Percentiles rank a stretch among this genome's conserved stretches.
Evolutionary conservation across 2,329 filamentous ascomycete species (phyloP).

Genomic region (Fusarium decemcellulare): DNA sequence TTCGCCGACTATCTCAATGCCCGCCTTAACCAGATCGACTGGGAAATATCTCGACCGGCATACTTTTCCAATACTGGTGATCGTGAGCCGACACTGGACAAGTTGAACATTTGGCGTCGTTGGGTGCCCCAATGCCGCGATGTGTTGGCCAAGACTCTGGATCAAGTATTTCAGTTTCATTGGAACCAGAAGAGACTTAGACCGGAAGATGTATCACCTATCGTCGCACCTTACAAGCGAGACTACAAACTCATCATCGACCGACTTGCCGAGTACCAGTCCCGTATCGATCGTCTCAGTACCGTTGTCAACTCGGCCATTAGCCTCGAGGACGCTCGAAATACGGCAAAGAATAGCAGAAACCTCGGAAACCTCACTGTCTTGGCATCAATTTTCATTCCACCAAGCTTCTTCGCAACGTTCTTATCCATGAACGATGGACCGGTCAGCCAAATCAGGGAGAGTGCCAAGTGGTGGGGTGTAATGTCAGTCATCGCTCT

Average conservation of each 20-base stretch:
- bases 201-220: neutral
- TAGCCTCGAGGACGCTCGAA: conserved; percentile 7
- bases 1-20: conserved; percentile 11
- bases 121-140: conserved; percentile 3
- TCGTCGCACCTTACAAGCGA: neutral
- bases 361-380: neutral
- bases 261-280: conserved; percentile 2
- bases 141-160: neutral
- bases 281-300: conserved; percentile 4
- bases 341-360: conserved; percentile 3
- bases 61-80: conserved; percentile 1
- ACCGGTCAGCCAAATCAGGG: neutral
- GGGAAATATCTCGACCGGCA: conserved; percentile 7
- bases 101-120: conserved; percentile 8
- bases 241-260: conserved; percentile 1
- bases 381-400: conserved; percentile 3
- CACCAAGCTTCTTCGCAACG: conserved; percentile 1
- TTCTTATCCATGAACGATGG: conserved; percentile 2
- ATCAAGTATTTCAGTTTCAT: neutral
- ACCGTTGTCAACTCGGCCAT: conserved; percentile 10
- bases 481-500: neutral
- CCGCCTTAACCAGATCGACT: conserved; percentile 10
- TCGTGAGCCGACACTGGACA: neutral
- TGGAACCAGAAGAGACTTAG: too few species aligned
- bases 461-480: conserved; percentile 6